phyloP scores from a whole-genome alignment of 345 rosid species.

The Rhodomyrtus tomentosa region DNA sequence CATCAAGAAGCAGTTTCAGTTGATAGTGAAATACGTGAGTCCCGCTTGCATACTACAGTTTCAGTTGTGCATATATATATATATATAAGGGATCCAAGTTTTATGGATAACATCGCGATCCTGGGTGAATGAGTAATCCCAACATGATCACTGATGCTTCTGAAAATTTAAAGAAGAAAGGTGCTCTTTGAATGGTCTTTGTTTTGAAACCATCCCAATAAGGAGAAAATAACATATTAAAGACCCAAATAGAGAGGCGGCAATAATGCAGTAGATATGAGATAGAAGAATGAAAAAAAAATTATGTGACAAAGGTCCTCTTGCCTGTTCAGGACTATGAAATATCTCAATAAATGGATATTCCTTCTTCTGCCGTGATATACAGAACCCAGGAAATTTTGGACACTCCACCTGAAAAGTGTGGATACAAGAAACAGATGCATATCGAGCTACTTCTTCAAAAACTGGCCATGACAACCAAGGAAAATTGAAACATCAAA shows the following conservation, averaged over 20 bases:
- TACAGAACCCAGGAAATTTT: slow-evolving; percentile 91
- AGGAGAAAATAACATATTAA: neutral
- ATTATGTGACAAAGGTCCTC: neutral
- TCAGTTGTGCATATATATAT: neutral
- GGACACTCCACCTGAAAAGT: slow-evolving; percentile 90
- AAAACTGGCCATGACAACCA: neutral
- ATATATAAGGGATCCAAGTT: neutral
- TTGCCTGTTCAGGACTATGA: slow-evolving; percentile 78
- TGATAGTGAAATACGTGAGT: neutral
- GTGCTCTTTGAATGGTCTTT: neutral
- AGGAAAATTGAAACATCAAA: neutral
- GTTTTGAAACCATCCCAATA: neutral
- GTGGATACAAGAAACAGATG: slow-evolving; percentile 1
- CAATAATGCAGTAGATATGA: neutral
- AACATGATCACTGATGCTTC: neutral
- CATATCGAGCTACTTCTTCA: neutral
- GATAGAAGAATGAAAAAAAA: neutral
- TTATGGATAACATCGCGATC: neutral
- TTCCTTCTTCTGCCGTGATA: slow-evolving; percentile 73
- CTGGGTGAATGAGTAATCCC: neutral
- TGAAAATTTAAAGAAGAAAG: neutral
- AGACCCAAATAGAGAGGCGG: neutral
- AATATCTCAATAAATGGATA: slow-evolving; percentile 90
- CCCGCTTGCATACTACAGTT: neutral
- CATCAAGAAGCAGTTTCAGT: neutral